A percentile compares a stretch with the other conserved stretches of the same genome.
Conservation (phyloP, 768 basidiomycete genomes). For the Boletus pseudopeckii region DNA sequence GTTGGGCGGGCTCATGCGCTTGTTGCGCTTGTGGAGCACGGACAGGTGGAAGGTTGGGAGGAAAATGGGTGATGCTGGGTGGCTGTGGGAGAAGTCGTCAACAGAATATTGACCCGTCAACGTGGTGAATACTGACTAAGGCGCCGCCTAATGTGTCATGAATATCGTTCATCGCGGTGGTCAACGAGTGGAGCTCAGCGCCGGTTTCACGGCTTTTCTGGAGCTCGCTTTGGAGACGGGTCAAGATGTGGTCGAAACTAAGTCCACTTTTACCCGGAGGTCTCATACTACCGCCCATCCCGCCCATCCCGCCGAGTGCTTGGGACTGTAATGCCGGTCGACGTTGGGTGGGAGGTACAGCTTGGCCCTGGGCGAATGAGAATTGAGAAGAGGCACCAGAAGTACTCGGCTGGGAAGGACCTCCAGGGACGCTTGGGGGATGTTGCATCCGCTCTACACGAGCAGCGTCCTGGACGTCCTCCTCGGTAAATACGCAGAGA, state of each 20-base stretch:
- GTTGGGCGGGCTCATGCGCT: conserved; percentile 27
- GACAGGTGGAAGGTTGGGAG: conserved; percentile 63
- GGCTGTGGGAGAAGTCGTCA: conserved; percentile 42
- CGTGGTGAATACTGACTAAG: conserved; percentile 47
- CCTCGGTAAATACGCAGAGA: conserved; percentile 80
- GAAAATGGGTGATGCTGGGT: conserved; percentile 58
- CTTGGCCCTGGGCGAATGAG: conserved; percentile 40
- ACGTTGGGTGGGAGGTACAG: conserved; percentile 42
- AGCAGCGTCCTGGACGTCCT: conserved; percentile 75
- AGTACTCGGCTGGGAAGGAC: conserved; percentile 36
- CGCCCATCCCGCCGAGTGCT: conserved; percentile 67
- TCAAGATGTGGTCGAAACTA: conserved; percentile 89
- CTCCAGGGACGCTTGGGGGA: conserved; percentile 25
- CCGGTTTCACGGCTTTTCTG: conserved; percentile 94
- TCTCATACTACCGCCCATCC: conserved; percentile 69
- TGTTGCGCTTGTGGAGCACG: conserved; percentile 37
- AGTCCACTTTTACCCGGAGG: conserved; percentile 81
- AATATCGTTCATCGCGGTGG: conserved; percentile 82
- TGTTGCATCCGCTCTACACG: conserved; percentile 67
- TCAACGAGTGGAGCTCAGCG: conserved; percentile 74
- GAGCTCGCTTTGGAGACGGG: conserved; percentile 86
- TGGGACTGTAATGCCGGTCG: conserved; percentile 58
- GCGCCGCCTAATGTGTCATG: conserved; percentile 87
- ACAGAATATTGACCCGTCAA: background rate
- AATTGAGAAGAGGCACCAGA: conserved; percentile 32